Conservation (phyloP, 2,329 filamentous ascomycete species). For the Graphilbum fragrans region DNA sequence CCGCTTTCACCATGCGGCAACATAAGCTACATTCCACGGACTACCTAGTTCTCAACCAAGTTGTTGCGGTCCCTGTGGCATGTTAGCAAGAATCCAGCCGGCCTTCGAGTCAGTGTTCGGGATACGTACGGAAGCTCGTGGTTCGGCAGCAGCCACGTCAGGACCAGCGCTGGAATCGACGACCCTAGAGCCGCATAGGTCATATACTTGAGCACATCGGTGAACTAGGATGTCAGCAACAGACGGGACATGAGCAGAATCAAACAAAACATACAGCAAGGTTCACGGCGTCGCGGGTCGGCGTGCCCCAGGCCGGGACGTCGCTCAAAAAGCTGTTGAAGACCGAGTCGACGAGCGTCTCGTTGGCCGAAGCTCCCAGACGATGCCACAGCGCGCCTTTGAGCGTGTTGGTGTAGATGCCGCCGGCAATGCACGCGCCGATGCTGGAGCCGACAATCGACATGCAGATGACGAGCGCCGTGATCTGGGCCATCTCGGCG, state of each 20-base stretch:
- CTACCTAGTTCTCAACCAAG: too few relatives aligned
- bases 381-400: background rate
- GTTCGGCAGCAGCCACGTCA: conserved; percentile 14
- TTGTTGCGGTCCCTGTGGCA: too few relatives aligned
- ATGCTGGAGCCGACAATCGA: conserved; percentile 5
- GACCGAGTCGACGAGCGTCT: conserved; percentile 3
- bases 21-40: too few relatives aligned
- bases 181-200: conserved; percentile 15
- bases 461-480: conserved; percentile 5
- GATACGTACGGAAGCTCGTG: conserved; percentile 13
- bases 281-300: conserved; percentile 4
- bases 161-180: conserved; percentile 11
- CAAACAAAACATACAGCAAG: conserved; percentile 1
- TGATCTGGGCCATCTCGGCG: conserved; percentile 6
- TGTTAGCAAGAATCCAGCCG: too few relatives aligned
- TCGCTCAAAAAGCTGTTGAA: conserved; percentile 5
- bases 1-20: too few relatives aligned
- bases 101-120: too few relatives aligned
- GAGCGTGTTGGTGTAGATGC: conserved; percentile 8
- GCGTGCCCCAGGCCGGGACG: conserved; percentile 5
- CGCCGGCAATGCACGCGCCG: conserved; percentile 7
- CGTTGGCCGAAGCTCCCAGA: conserved; percentile 3
- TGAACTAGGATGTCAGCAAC: conserved; percentile 9
- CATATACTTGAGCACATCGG: conserved; percentile 15
- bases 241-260: too few relatives aligned